Evolutionary conservation across 331 rosid genomes (phyloP), one percentile per base, ranked within the genome.

Genomic region (Arachis monticola): DNA sequence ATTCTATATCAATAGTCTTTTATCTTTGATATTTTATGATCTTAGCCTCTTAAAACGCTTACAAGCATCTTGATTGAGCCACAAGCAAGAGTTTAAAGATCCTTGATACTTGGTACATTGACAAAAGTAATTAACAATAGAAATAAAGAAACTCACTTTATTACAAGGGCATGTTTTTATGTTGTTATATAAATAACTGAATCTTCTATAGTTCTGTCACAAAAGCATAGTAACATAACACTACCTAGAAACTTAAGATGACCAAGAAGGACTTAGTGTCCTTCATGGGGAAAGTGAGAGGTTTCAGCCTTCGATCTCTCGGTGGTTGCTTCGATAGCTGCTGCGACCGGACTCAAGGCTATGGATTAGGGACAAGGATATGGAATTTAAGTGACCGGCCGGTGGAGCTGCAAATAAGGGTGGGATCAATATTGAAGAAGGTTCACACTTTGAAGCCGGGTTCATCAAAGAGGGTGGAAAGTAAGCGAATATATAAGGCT

Each of bases 391-490:
- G 93, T 69, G 99, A 92, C 80, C 72, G 87, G 77, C 86, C 93
- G 40, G 88, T 95, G 75, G 99, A 95, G 80, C 71, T 95, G 48
- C 99, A 95, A 47, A 89, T 95, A 69, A 88, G 99, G 82, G 99
- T 95, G 7, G 97, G 99, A 5, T 92, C 99, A 55, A 92, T 88
- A 60, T 62, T 92, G 79, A 95, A 95, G 81, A 95, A 85, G 74
- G 88, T 90, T 52, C 92, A 92, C 73, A 89, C 90, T 7, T 78
- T 95, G 84, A 95, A 90, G 86, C 92, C 97, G 55, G 99, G 99
- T 12, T 85, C 71, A 30, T 95, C 97, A 0, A 95, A 90, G 83
- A 86, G 97, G 72, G 71, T 95, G 79, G 88, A 89, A 73, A 86
- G 91, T 75, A 95, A 92, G 75, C 84, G 89, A 88, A 95, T 95